A percentile compares a stretch with the other conserved stretches of the same genome.
These are phyloP conservation scores for Suhomyces atakaporum DNA, from an alignment of 1,139 yeast genomes.

Conservation along the genomic window DNA sequence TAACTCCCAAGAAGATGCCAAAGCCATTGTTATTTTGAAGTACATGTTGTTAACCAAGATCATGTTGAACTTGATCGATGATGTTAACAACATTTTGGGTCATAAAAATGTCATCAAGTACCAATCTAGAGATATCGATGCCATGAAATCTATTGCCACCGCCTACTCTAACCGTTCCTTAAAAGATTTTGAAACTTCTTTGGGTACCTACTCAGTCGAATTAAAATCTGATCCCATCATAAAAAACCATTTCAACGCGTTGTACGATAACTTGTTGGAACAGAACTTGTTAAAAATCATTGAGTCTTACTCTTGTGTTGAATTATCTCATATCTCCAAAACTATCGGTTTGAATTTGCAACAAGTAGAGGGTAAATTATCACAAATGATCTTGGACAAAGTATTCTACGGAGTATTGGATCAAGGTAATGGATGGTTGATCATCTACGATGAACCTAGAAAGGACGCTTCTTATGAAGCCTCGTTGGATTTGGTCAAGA, in stretches of 20 bases:
- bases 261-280: slow-evolving; percentile 90
- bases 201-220: slow-evolving; percentile 70
- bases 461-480: slow-evolving; percentile 89
- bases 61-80: slow-evolving; percentile 87
- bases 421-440: slow-evolving; percentile 98
- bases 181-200: slow-evolving; percentile 83
- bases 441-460: slow-evolving; percentile 86
- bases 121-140: slow-evolving; percentile 76
- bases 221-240: slow-evolving; percentile 85
- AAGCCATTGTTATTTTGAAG: slow-evolving; percentile 78
- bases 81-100: slow-evolving; percentile 72
- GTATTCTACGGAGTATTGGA: slow-evolving; percentile 94
- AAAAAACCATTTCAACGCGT: slow-evolving; percentile 87
- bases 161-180: slow-evolving; percentile 90
- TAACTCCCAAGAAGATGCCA: slow-evolving; percentile 59
- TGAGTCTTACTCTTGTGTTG: slow-evolving; percentile 95
- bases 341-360: slow-evolving; percentile 85
- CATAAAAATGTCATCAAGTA: slow-evolving; percentile 82
- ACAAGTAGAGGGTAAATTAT: slow-evolving; percentile 90
- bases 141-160: slow-evolving; percentile 89
- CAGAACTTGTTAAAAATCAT: slow-evolving; percentile 92
- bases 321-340: slow-evolving; percentile 82
- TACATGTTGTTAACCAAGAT: slow-evolving; percentile 91
- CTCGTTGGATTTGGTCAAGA: slow-evolving; percentile 82
- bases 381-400: slow-evolving; percentile 95